Conservation (phyloP, 495 filamentous ascomycete species). For the Lepraria neglecta region DNA sequence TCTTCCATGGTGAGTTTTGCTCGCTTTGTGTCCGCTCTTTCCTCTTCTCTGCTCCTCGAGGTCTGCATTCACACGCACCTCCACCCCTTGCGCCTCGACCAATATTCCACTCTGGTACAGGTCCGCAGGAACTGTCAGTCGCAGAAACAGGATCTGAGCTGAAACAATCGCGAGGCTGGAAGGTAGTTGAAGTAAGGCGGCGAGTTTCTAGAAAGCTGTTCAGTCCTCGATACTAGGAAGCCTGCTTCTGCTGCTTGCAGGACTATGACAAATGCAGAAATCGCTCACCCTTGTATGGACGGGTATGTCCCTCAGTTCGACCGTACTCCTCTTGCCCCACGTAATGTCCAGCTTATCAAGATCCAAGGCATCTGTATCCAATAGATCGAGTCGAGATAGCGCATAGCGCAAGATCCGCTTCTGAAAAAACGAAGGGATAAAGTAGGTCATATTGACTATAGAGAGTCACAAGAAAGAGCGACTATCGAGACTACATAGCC, state of each 20-base stretch:
- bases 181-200: conserved; percentile 65
- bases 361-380: conserved; percentile 76
- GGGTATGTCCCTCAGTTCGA: conserved; percentile 77
- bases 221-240: conserved; percentile 18
- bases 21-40: not conserved
- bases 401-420: conserved; percentile 77
- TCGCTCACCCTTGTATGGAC: conserved; percentile 61
- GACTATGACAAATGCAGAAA: no score
- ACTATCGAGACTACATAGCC: conserved; percentile 10
- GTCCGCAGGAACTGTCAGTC: conserved; percentile 74
- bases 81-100: conserved; percentile 70
- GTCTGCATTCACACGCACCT: conserved; percentile 45
- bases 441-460: conserved; percentile 40
- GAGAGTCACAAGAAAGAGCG: not conserved
- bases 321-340: conserved; percentile 65
- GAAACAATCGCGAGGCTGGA: conserved; percentile 58
- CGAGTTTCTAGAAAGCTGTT: conserved; percentile 56
- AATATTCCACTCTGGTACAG: conserved; percentile 71
- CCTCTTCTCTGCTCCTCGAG: conserved; percentile 2
- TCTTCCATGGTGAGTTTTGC: not conserved
- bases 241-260: not conserved
- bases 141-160: conserved; percentile 62
- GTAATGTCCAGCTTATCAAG: conserved; percentile 71
- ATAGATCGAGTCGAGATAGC: conserved; percentile 67
- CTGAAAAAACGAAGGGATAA: conserved; percentile 71